Conservation (phyloP, 1,284 basidiomycete species). For the Xerocomus minutiporus region DNA sequence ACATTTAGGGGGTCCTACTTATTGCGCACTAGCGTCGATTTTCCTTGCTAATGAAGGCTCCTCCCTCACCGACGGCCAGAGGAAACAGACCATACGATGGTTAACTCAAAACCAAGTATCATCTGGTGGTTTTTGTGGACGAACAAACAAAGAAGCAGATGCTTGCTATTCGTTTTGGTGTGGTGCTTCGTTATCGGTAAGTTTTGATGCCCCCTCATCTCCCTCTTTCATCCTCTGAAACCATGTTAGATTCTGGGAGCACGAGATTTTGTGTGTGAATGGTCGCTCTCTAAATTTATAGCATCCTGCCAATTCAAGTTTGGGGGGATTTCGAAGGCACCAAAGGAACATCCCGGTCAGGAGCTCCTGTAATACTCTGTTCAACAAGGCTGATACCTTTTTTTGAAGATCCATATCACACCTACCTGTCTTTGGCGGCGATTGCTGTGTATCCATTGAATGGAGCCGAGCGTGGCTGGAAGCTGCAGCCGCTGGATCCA, state of each 20-base stretch:
- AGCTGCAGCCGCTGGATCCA: constrained; percentile 56
- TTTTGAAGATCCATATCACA: constrained; percentile 78
- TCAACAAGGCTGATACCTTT: constrained; percentile 4
- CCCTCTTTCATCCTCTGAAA: constrained; percentile 1
- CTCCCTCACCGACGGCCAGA: constrained; percentile 43
- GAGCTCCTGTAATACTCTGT: constrained; percentile 1
- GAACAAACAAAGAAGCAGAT: constrained; percentile 82
- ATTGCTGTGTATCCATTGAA: constrained; percentile 57
- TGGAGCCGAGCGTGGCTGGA: constrained; percentile 45
- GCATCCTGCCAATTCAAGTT: constrained; percentile 75
- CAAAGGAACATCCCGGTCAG: constrained; percentile 72
- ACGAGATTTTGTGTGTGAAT: constrained; percentile 50
- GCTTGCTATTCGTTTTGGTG: constrained; percentile 97
- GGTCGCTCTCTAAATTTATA: constrained; percentile 60
- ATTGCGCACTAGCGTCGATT: constrained; percentile 82
- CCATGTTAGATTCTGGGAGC: constrained; percentile 58
- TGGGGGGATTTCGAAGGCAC: constrained; percentile 82
- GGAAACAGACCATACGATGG: constrained; percentile 66
- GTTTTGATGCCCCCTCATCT: constrained; percentile 16
- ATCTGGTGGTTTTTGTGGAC: constrained; percentile 77
- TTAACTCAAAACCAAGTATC: constrained; percentile 64
- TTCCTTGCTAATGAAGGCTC: constrained; percentile 44
- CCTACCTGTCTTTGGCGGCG: constrained; percentile 82
- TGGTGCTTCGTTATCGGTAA: constrained; percentile 70
- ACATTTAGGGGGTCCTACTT: constrained; percentile 81